Evolutionary conservation across 2,329 filamentous ascomycete species (phyloP), one percentile per base, ranked within the genome.

Genomic region (Periconia macrospinosa): DNA sequence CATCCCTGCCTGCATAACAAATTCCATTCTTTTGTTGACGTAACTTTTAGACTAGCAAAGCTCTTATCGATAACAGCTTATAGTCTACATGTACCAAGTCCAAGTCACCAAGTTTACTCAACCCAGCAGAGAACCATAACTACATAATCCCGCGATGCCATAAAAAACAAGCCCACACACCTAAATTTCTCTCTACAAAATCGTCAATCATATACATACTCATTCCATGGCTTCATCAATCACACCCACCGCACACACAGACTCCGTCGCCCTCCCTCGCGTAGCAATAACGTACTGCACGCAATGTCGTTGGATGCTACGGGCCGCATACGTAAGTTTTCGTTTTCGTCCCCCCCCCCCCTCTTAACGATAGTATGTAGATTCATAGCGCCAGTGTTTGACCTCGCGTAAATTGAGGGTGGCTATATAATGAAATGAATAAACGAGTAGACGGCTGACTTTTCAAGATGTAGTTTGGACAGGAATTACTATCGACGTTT

Each of bases 401-500:
- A n/a, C n/a, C n/a, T n/a, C n/a, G n/a, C n/a, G n/a, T n/a, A n/a
- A n/a, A n/a, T n/a, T n/a, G n/a, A n/a, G n/a, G n/a, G n/a, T n/a
- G n/a, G n/a, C n/a, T n/a, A n/a, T n/a, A n/a, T 3, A 9, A 18
- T 13, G 3, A 14, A 5, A n/a, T 30, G n/a, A 15, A 15, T 18
- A 17, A 46, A 18, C 15, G 17, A 18, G 23, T 18, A 15, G 13
- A 41, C 10, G n/a, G 17, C 41, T 37, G 41, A 50, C 41, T 44
- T 45, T 43, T 42, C n/a, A n/a, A n/a, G n/a, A 11, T 15, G 35
- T 62, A 96, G 90, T 97, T 89, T 73, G 93, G 88, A 46, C 94
- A 97, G 81, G 94, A 97, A 75, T 86, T 99, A 43, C 86, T 99
- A 37, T 96, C 91, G 1, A 99, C 93, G 0, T 99, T 99, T 77